Conservation (phyloP, 768 basidiomycete genomes). For the Suillus ampliporus region DNA sequence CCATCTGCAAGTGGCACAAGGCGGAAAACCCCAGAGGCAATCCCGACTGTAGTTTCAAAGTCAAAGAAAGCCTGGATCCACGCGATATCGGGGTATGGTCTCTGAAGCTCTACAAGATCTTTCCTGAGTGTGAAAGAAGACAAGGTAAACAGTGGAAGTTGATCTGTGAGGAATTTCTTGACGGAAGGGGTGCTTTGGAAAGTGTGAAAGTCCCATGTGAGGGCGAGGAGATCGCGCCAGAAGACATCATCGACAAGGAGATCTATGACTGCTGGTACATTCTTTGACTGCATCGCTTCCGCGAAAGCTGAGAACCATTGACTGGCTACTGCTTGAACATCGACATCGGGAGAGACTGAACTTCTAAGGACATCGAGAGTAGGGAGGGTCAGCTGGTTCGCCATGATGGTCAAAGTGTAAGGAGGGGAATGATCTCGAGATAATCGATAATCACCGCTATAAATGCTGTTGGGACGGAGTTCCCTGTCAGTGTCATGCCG, state of each 20-base stretch:
- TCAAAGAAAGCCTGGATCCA: slow-evolving; percentile 52
- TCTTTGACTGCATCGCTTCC: slow-evolving; percentile 36
- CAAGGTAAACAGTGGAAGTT: slow-evolving; percentile 38
- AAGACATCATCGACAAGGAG: slow-evolving; percentile 43
- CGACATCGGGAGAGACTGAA: slow-evolving; percentile 37
- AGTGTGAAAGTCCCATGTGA: slow-evolving; percentile 69
- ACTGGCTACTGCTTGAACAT: slow-evolving; percentile 41
- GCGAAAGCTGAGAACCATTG: slow-evolving; percentile 50
- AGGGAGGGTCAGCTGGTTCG: slow-evolving; percentile 20
- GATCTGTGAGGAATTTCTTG: slow-evolving; percentile 50
- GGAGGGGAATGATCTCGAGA: background rate
- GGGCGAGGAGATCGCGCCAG: slow-evolving; percentile 66
- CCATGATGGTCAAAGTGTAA: slow-evolving; percentile 1
- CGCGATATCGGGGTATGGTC: slow-evolving; percentile 41
- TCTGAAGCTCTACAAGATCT: slow-evolving; percentile 26
- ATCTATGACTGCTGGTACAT: slow-evolving; percentile 41
- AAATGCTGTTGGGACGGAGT: background rate
- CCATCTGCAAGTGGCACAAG: slow-evolving; percentile 49
- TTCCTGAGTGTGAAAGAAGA: slow-evolving; percentile 30
- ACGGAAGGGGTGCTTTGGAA: slow-evolving; percentile 52
- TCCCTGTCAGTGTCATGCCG: background rate
- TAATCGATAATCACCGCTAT: slow-evolving; percentile 7
- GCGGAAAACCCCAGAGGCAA: slow-evolving; percentile 50
- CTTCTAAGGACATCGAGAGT: slow-evolving; percentile 30
- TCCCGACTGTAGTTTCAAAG: slow-evolving; percentile 48